A percentile compares a stretch with the other conserved stretches of the same genome.
Conservation (phyloP, 139 green algal genomes). For the Coelastrella sp. region DNA sequence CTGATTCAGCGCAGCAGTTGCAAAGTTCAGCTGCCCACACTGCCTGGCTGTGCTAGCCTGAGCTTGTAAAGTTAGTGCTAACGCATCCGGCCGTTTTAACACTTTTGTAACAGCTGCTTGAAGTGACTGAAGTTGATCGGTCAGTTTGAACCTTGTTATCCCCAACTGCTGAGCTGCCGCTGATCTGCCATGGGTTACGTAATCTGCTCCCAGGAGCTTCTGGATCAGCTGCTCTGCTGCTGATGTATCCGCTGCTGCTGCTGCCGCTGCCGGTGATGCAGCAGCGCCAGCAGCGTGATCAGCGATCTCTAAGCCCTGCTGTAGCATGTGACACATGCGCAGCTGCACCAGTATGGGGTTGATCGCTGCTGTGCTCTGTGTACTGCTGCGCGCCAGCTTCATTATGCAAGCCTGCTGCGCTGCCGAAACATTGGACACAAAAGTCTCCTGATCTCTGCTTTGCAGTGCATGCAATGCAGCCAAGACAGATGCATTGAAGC, state of each 20-base stretch:
- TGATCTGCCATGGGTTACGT: neutral
- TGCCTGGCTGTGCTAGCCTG: slow-evolving; percentile 4
- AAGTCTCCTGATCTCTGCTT: slow-evolving; percentile 53
- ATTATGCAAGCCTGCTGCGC: slow-evolving; percentile 23
- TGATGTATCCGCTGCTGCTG: slow-evolving; percentile 45
- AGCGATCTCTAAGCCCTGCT: slow-evolving; percentile 53
- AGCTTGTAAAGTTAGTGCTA: slow-evolving; percentile 5
- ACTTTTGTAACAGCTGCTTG: slow-evolving; percentile 12
- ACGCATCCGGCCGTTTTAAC: slow-evolving; percentile 9
- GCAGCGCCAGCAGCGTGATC: slow-evolving; percentile 23
- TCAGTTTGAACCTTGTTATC: neutral
- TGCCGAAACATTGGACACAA: slow-evolving; percentile 45
- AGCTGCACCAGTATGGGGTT: slow-evolving; percentile 71
- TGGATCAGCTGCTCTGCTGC: slow-evolving; percentile 28
- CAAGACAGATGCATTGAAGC: slow-evolving; percentile 41
- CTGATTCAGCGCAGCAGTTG: slow-evolving; percentile 31
- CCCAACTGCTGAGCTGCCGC: neutral
- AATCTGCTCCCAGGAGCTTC: slow-evolving; percentile 33
- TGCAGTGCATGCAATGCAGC: slow-evolving; percentile 53
- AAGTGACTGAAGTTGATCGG: slow-evolving; percentile 35
- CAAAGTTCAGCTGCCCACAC: slow-evolving; percentile 22
- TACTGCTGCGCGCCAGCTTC: slow-evolving; percentile 40
- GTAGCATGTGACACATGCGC: slow-evolving; percentile 71
- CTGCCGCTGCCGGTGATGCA: neutral
- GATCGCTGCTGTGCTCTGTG: slow-evolving; percentile 35